Percentiles rank a stretch among this genome's conserved stretches.
Conservation (phyloP, 129 eudicot species). For the Centrapalus pauciflorus region DNA sequence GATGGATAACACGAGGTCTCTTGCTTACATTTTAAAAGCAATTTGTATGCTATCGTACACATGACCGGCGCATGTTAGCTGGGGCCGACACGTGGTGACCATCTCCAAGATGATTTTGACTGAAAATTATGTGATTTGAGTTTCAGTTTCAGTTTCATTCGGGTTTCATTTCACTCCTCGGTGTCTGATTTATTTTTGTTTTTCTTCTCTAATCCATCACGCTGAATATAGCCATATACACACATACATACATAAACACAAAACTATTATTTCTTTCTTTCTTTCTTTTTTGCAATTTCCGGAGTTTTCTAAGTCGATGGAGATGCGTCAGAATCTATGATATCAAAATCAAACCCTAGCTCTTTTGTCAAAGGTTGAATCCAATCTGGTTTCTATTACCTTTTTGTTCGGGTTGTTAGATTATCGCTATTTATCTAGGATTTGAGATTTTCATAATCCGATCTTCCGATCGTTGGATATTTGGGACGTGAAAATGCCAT, state of each 20-base stretch:
- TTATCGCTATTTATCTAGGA: not conserved
- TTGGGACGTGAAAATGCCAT: slow-evolving; percentile 47
- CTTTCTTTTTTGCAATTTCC: slow-evolving; percentile 10
- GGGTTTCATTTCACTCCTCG: slow-evolving; percentile 15
- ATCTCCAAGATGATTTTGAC: slow-evolving; percentile 5
- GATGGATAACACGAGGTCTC: too few relatives aligned
- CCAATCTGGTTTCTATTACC: not conserved
- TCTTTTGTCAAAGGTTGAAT: slow-evolving; percentile 5
- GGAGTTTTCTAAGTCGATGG: slow-evolving; percentile 20
- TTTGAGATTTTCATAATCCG: slow-evolving; percentile 11
- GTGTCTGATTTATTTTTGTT: slow-evolving; percentile 25
- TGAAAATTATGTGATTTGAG: slow-evolving; percentile 16
- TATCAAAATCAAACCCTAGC: slow-evolving; percentile 37
- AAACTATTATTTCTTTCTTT: not conserved
- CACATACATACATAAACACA: slow-evolving; percentile 2
- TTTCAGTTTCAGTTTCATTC: slow-evolving; percentile 25
- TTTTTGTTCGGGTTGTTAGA: not conserved
- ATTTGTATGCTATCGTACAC: slow-evolving; percentile 11
- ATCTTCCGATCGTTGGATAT: slow-evolving; percentile 19
- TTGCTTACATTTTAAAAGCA: too few relatives aligned
- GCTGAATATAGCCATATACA: slow-evolving; percentile 5
- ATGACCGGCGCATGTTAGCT: not conserved
- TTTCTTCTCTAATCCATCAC: slow-evolving; percentile 30
- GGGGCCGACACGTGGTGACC: slow-evolving; percentile 19
- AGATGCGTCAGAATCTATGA: slow-evolving; percentile 33